Evolutionary conservation across 1,139 yeast species (phyloP).

Genomic region (Hyphopichia wangnamkhiaoensis): DNA sequence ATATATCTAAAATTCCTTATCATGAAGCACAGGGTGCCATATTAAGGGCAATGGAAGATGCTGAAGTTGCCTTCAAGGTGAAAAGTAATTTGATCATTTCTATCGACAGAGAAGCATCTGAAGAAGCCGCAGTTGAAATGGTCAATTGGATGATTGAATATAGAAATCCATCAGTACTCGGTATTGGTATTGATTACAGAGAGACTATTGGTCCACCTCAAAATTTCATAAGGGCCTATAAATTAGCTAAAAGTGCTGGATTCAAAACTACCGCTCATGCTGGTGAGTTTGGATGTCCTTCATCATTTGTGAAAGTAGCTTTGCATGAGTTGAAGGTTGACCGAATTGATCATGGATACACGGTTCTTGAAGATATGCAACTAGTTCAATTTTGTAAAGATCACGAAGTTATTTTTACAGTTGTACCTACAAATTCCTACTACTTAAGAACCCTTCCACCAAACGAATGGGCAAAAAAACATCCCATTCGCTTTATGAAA

Average conservation of each 20-base stretch:
- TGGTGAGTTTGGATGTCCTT: slow-evolving; percentile 22
- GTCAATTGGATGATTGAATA: slow-evolving; percentile 13
- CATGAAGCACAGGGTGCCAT: slow-evolving; percentile 19
- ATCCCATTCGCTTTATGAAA: slow-evolving; percentile 23
- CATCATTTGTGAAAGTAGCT: slow-evolving; percentile 19
- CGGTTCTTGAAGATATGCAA: slow-evolving; percentile 19
- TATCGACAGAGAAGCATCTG: slow-evolving; percentile 20
- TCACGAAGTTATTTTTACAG: slow-evolving; percentile 17
- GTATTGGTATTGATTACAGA: slow-evolving; percentile 26
- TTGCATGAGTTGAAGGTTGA: slow-evolving; percentile 16
- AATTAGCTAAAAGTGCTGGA: slow-evolving; percentile 17
- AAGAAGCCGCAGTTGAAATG: slow-evolving; percentile 17
- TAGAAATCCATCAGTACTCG: slow-evolving; percentile 16
- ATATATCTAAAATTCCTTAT: slow-evolving; percentile 19
- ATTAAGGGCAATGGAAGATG: slow-evolving; percentile 19
- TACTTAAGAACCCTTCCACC: slow-evolving; percentile 19
- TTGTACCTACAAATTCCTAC: slow-evolving; percentile 26
- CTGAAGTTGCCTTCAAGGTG: slow-evolving; percentile 14
- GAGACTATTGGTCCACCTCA: slow-evolving; percentile 23
- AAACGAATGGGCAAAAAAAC: slow-evolving; percentile 22
- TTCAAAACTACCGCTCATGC: slow-evolving; percentile 23
- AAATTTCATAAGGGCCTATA: slow-evolving; percentile 19
- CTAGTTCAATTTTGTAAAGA: slow-evolving; percentile 16
- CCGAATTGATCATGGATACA: slow-evolving; percentile 25
- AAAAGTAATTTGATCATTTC: slow-evolving; percentile 19